These are phyloP conservation scores for Globisporangium viniferum DNA, from an alignment of 352 stramenopile genomes.

Conservation along the genomic window DNA sequence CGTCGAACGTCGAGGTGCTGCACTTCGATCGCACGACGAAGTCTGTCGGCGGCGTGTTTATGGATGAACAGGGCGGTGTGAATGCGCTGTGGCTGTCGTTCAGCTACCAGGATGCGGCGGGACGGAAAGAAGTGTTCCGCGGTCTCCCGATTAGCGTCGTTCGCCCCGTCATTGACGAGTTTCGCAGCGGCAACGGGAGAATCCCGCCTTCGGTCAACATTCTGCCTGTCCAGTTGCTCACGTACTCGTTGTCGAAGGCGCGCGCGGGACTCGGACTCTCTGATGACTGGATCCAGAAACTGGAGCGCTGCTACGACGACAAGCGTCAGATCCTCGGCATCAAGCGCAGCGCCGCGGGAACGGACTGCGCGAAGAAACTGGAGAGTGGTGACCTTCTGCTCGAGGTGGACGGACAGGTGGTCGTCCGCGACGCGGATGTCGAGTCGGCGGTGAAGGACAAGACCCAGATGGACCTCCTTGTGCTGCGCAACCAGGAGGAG, in stretches of 20 bases:
- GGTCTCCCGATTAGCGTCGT: slow-evolving; percentile 69
- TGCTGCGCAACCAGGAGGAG: slow-evolving; percentile 79
- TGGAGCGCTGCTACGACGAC: slow-evolving; percentile 72
- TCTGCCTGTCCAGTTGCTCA: slow-evolving; percentile 71
- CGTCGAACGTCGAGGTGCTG: slow-evolving; percentile 79
- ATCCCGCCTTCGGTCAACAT: slow-evolving; percentile 61
- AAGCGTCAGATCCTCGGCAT: slow-evolving; percentile 88
- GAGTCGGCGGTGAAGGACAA: slow-evolving; percentile 59
- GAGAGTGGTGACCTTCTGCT: slow-evolving; percentile 83
- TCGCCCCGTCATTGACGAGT: slow-evolving; percentile 54
- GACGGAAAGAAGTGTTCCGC: slow-evolving; percentile 83
- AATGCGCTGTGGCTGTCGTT: slow-evolving; percentile 86
- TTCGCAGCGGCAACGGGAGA: slow-evolving; percentile 30
- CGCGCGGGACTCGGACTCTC: slow-evolving; percentile 79
- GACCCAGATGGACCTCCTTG: slow-evolving; percentile 45
- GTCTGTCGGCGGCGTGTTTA: slow-evolving; percentile 83
- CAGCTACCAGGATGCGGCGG: slow-evolving; percentile 76
- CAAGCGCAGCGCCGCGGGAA: slow-evolving; percentile 71
- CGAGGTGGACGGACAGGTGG: slow-evolving; percentile 70
- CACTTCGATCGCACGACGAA: slow-evolving; percentile 89
- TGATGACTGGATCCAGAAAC: slow-evolving; percentile 81
- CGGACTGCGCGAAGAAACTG: slow-evolving; percentile 60
- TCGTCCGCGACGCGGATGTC: slow-evolving; percentile 80
- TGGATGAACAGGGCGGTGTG: slow-evolving; percentile 65
- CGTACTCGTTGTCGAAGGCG: slow-evolving; percentile 86